A percentile compares a stretch with the other conserved stretches of the same genome.
Evolutionary conservation across 2,329 filamentous ascomycete species (phyloP).

Genomic region (Pseudopithomyces chartarum): DNA sequence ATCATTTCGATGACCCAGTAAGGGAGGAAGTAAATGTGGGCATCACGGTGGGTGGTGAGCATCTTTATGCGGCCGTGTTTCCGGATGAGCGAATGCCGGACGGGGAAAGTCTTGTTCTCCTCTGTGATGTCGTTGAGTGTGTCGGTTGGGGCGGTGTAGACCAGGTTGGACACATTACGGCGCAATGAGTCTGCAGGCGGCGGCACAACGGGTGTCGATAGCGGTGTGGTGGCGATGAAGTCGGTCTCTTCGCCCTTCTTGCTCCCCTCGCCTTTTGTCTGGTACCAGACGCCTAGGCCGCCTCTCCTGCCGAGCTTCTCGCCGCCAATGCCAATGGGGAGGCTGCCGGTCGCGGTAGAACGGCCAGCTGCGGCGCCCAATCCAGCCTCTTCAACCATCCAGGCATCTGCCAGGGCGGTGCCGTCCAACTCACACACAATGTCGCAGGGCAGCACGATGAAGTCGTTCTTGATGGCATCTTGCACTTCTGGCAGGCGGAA

Average conservation of each 20-base stretch:
- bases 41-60: constrained; percentile 83
- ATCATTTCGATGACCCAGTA: constrained; percentile 89
- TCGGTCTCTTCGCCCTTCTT: constrained; percentile 93
- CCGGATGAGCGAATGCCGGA: constrained; percentile 77
- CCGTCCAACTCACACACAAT: constrained; percentile 88
- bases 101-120: constrained; percentile 71
- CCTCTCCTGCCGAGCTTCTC: constrained; percentile 69
- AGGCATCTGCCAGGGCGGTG: constrained; percentile 81
- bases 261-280: constrained; percentile 76
- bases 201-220: constrained; percentile 63
- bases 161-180: constrained; percentile 73
- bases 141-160: constrained; percentile 87
- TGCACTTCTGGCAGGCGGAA: constrained; percentile 83
- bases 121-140: constrained; percentile 84
- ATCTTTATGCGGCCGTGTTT: constrained; percentile 78
- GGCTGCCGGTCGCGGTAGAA: constrained; percentile 48
- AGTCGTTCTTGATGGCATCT: constrained; percentile 79
- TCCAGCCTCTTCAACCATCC: constrained; percentile 83
- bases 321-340: constrained; percentile 56
- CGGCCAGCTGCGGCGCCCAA: constrained; percentile 65
- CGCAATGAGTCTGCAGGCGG: constrained; percentile 69
- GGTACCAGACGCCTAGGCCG: constrained; percentile 88
- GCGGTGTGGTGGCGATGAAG: constrained; percentile 79
- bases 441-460: constrained; percentile 90
- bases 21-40: constrained; percentile 93